Percentiles rank a stretch among this genome's conserved stretches.
phyloP scores from a whole-genome alignment of 2,329 filamentous ascomycete genomes.

The Talaromyces sp. region DNA sequence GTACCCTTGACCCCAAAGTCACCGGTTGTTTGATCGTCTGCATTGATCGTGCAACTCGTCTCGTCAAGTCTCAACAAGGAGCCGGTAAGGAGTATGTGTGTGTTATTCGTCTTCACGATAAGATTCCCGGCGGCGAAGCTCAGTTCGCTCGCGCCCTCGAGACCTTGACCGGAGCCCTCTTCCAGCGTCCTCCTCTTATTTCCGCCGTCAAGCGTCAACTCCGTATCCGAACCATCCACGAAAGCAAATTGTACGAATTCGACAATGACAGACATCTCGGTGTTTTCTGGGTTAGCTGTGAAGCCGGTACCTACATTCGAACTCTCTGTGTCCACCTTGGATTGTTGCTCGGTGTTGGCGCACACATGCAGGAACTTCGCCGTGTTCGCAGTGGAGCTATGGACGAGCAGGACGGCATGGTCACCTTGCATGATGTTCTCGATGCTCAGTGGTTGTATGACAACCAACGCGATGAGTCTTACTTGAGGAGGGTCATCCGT shows the following conservation, averaged over 20 bases:
- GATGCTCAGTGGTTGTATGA: slow-evolving; percentile 96
- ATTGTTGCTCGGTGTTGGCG: slow-evolving; percentile 73
- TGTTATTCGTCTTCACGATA: slow-evolving; percentile 92
- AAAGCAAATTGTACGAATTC: slow-evolving; percentile 94
- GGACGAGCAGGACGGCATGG: slow-evolving; percentile 83
- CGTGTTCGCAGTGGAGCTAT: slow-evolving; percentile 92
- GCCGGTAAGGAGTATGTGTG: slow-evolving; percentile 99
- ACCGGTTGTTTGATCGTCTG: slow-evolving; percentile 93
- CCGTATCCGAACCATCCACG: slow-evolving; percentile 95
- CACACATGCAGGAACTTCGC: slow-evolving; percentile 96
- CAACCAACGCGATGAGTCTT: slow-evolving; percentile 91
- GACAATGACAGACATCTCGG: slow-evolving; percentile 96
- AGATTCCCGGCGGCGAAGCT: slow-evolving; percentile 85
- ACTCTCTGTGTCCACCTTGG: slow-evolving; percentile 94
- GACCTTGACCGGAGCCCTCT: slow-evolving; percentile 91
- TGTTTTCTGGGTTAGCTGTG: slow-evolving; percentile 99
- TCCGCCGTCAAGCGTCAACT: slow-evolving; percentile 98
- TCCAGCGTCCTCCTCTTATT: slow-evolving; percentile 95
- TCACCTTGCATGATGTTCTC: slow-evolving; percentile 90
- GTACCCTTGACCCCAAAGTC: slow-evolving; percentile 96
- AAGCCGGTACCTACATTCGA: slow-evolving; percentile 97
- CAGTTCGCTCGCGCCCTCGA: slow-evolving; percentile 92
- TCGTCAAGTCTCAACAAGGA: slow-evolving; percentile 98
- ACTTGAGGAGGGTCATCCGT: slow-evolving; percentile 84
- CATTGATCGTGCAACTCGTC: slow-evolving; percentile 91